Conservation (phyloP, 352 stramenopile species). For the Plasmopara viticola region DNA sequence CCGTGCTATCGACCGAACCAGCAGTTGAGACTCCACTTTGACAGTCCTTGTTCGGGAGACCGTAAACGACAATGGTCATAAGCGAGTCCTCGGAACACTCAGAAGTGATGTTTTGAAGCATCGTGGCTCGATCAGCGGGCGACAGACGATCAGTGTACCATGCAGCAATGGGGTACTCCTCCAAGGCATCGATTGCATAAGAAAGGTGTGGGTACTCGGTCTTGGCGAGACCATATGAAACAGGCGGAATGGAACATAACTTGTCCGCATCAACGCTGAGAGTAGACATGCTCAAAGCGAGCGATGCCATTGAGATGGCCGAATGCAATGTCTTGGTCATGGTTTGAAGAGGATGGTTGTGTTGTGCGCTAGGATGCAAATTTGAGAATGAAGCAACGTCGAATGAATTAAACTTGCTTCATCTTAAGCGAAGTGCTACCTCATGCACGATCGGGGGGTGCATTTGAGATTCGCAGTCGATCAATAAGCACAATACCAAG, state of each 20-base stretch:
- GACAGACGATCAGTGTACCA: slow-evolving; percentile 54
- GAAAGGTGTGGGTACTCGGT: slow-evolving; percentile 29
- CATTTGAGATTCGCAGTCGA: no score
- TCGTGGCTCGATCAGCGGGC: slow-evolving; percentile 16
- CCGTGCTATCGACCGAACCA: slow-evolving; percentile 29
- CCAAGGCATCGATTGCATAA: slow-evolving; percentile 31
- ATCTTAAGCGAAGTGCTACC: no score
- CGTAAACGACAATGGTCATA: slow-evolving; percentile 59
- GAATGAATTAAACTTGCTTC: no score
- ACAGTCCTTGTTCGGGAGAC: slow-evolving; percentile 63
- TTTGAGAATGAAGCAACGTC: no score
- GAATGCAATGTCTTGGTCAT: no score
- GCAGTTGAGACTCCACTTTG: slow-evolving; percentile 39
- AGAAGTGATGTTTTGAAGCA: slow-evolving; percentile 27
- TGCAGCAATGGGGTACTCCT: slow-evolving; percentile 37
- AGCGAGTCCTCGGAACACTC: slow-evolving; percentile 32
- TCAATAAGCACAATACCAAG: no score
- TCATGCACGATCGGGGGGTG: no score
- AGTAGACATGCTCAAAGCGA: no score
- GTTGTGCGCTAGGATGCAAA: no score
- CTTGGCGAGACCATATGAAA: slow-evolving; percentile 28
- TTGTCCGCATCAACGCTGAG: slow-evolving; percentile 16
- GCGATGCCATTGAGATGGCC: no score
- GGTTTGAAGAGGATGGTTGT: no score
- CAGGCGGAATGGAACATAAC: slow-evolving; percentile 30